phyloP scores from a whole-genome alignment of 208 protist genomes.

The Acanthamoeba lugdunensis region DNA sequence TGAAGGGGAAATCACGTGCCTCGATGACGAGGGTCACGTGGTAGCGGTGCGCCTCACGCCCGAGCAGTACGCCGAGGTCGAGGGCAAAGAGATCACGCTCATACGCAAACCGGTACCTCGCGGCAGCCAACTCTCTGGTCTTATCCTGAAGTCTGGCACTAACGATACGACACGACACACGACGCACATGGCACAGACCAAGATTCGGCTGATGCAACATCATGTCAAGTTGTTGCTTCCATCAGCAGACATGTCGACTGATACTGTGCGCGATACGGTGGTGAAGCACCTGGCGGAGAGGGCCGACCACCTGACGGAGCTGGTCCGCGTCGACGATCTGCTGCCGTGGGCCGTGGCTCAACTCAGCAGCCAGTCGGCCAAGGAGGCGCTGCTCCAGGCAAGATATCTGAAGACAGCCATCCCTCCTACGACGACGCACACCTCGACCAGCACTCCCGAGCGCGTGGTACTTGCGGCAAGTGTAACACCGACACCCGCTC shows the following conservation, averaged over 20 bases:
- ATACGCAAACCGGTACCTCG: background rate
- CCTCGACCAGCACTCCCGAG: background rate
- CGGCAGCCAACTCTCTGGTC: too few relatives aligned
- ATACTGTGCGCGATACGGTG: background rate
- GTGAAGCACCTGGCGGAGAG: background rate
- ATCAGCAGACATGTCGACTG: background rate
- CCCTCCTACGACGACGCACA: background rate
- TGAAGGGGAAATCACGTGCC: background rate
- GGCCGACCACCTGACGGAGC: background rate
- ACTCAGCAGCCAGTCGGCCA: background rate
- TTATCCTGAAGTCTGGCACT: too few relatives aligned
- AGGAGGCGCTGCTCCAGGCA: background rate
- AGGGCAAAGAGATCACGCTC: background rate
- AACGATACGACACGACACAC: too few relatives aligned
- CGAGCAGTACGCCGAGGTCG: background rate
- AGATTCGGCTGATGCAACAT: background rate
- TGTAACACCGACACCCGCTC: background rate
- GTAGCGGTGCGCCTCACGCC: background rate
- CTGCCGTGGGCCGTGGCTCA: background rate
- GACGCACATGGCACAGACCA: background rate
- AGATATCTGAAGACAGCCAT: background rate
- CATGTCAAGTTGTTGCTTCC: background rate
- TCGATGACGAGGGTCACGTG: background rate
- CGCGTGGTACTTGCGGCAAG: background rate
- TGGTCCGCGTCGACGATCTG: background rate